A percentile compares a stretch with the other conserved stretches of the same genome.
These are phyloP conservation scores for Lineolata rhizophorae DNA, from an alignment of 495 filamentous ascomycete genomes.

Conservation along the genomic window DNA sequence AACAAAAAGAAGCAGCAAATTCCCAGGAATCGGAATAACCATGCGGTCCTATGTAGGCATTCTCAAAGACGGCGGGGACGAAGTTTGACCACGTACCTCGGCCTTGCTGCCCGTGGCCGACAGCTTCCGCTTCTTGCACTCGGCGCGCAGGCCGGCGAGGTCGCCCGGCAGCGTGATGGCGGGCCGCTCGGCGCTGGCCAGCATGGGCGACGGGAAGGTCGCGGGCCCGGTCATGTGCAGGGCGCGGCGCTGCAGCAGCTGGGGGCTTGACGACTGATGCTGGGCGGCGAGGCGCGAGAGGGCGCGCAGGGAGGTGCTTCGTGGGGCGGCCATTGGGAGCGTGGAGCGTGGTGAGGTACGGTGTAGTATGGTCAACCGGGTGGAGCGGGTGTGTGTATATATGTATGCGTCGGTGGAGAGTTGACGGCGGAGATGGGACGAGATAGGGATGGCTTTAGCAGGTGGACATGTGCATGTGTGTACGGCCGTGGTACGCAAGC, in stretches of 20 bases:
- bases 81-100: constrained; percentile 22
- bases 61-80: too few species aligned
- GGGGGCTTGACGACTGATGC: constrained; percentile 14
- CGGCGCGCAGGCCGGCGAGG: constrained; percentile 13
- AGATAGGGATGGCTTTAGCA: too few species aligned
- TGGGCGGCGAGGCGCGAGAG: constrained; percentile 25
- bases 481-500: too few species aligned
- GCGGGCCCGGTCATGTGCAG: constrained; percentile 29
- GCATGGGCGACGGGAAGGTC: constrained; percentile 16
- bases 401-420: too few species aligned
- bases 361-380: not conserved
- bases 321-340: constrained; percentile 26
- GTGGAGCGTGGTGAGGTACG: not conserved
- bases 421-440: too few species aligned
- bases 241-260: constrained; percentile 20
- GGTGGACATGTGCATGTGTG: too few species aligned
- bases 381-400: too few species aligned
- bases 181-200: constrained; percentile 16
- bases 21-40: too few species aligned
- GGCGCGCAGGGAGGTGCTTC: constrained; percentile 26
- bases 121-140: constrained; percentile 22
- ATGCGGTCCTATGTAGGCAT: too few species aligned
- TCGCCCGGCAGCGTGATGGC: too few species aligned
- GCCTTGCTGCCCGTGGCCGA: constrained; percentile 31
- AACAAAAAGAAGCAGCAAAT: too few species aligned